Conservation (phyloP, 2,329 filamentous ascomycete genomes). For the Claviceps humidiphila region DNA sequence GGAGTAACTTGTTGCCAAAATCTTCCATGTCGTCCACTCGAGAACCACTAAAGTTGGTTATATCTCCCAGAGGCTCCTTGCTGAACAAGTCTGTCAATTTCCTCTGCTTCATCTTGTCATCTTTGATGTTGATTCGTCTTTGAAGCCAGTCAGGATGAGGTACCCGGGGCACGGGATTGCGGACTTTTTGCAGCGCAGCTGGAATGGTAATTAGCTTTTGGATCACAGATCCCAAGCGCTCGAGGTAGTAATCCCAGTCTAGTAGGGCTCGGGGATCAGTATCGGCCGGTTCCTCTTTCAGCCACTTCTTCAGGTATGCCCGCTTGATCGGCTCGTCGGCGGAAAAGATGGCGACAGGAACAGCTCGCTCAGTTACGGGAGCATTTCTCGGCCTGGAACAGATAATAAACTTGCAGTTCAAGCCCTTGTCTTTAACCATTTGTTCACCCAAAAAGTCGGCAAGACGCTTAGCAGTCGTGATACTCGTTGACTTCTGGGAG, state of each 20-base stretch:
- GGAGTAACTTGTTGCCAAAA: conserved; percentile 55
- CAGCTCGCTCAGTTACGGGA: conserved; percentile 84
- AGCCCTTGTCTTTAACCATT: conserved; percentile 97
- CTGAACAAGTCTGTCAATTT: conserved; percentile 91
- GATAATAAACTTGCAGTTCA: conserved; percentile 99
- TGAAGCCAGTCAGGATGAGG: conserved; percentile 95
- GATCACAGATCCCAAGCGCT: conserved; percentile 90
- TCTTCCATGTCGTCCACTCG: conserved; percentile 65
- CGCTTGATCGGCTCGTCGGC: conserved; percentile 80
- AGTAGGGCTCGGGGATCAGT: conserved; percentile 83
- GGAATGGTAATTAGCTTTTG: conserved; percentile 99
- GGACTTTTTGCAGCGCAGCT: conserved; percentile 85
- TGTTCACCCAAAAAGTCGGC: conserved; percentile 95
- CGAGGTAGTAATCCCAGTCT: conserved; percentile 95
- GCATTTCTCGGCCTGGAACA: conserved; percentile 75
- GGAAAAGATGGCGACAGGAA: conserved; percentile 95
- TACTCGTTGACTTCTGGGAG: conserved; percentile 92
- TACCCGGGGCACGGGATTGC: conserved; percentile 87
- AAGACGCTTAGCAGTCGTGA: conserved; percentile 88
- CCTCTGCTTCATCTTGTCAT: conserved; percentile 96
- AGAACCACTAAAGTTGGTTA: conserved; percentile 48
- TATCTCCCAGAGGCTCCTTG: conserved; percentile 58
- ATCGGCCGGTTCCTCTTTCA: conserved; percentile 81
- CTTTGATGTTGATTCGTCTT: conserved; percentile 82
- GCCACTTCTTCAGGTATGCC: conserved; percentile 84